Evolutionary conservation across 2,329 filamentous ascomycete species (phyloP), one percentile per base, ranked within the genome.

Genomic region (Colletotrichum kahawae): DNA sequence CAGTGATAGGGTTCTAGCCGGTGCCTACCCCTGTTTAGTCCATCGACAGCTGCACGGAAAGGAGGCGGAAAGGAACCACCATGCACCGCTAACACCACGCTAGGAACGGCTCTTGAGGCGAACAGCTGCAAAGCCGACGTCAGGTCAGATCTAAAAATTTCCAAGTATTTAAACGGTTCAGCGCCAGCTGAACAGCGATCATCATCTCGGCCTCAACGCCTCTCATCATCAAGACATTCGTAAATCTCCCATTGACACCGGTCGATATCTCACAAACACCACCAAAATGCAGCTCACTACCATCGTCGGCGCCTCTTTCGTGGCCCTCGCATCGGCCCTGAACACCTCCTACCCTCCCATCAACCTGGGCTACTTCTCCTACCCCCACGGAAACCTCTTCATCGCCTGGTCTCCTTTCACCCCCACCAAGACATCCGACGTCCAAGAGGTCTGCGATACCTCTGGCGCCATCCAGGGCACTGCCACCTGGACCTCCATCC

Each of bases 381-480:
- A 21, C 34, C 56, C 48, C 1, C 72, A 67, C 29, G 38, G 31
- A 24, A 75, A 72, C 56, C 14, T 27, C 2, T 64, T 68, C 48
- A 10, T 75, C 29, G 72, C 72, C 21, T 75, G 72, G 72, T 72
- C 69, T 7, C 72, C 69, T 18, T 75, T 68, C 48, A 72, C 69
- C 5, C 69, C 72, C 12, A 75, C 72, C 14, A 63, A 59, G 21
- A 75, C 69, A 1, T 57, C 57, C 10, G 72, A 75, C 4, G 8
- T 75, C 21, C 2, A 24, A 9, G 57, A 67, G n/a, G 48, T 75
- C 6, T 75, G 72, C 43, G 34, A 72, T 24, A 43, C 56, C 3
- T 18, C 6, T 3, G 72, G 69, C 21, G 56, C 62, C 33, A n/a
- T 64, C 14, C 57, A 38, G 43, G 72, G 72, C 7, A 68, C 69